A percentile compares a stretch with the other conserved stretches of the same genome.
Conservation (phyloP, 2,329 filamentous ascomycete genomes). For the Chlorencoelia australis region DNA sequence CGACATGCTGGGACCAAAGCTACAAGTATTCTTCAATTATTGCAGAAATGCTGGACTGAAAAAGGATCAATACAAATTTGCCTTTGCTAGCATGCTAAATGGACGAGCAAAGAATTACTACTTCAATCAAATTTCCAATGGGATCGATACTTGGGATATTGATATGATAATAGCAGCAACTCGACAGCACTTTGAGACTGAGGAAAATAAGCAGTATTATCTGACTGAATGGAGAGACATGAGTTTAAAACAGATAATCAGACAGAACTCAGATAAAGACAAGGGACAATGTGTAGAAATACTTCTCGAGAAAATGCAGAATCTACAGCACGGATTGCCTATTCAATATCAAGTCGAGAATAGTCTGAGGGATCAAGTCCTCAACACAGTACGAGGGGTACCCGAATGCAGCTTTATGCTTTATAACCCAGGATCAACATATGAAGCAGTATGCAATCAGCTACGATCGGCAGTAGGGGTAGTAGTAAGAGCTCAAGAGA, state of each 20-base stretch:
- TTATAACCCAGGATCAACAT: neutral
- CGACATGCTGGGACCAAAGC: conserved; percentile 1
- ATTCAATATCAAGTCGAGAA: neutral
- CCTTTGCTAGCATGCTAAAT: neutral
- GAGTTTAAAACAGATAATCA: neutral
- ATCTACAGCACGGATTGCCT: neutral
- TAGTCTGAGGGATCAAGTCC: neutral
- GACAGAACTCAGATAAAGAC: neutral
- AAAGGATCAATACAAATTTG: neutral
- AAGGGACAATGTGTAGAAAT: conserved; percentile 1
- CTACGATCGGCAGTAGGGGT: neutral
- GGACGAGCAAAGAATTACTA: conserved; percentile 2
- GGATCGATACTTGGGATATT: neutral
- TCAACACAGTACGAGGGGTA: conserved; percentile 1
- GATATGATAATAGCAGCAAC: neutral
- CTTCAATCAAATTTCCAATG: neutral
- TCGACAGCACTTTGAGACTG: conserved; percentile 1
- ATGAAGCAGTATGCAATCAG: neutral
- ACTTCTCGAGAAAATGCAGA: conserved; percentile 1
- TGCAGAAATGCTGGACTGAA: neutral
- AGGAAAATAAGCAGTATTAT: neutral
- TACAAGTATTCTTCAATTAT: neutral
- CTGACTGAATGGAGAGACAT: conserved; percentile 1
- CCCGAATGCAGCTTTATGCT: neutral
- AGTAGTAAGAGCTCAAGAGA: too few species aligned